phyloP scores from a whole-genome alignment of 1,284 basidiomycete species.

The Rhodotorula sp. region DNA sequence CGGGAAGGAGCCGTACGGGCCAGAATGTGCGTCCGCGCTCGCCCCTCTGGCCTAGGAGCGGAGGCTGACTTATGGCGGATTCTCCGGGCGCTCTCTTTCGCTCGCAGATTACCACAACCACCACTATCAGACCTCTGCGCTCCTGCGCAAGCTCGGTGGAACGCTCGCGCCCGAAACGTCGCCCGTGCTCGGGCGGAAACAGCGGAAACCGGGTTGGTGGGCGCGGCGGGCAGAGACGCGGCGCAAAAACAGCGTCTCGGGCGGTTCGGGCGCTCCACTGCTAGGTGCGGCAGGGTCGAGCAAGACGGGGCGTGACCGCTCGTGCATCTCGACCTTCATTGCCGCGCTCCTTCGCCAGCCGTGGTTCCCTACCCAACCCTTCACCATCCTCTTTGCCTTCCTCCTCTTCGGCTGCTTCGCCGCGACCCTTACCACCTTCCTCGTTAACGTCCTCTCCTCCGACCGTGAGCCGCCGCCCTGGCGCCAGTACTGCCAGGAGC shows the following conservation, averaged over 20 bases:
- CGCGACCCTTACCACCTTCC: conserved; percentile 59
- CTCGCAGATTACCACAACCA: conserved; percentile 27
- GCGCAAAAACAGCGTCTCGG: conserved; percentile 21
- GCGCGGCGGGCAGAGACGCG: conserved; percentile 21
- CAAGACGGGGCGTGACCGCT: conserved; percentile 16
- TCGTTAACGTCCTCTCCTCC: conserved; percentile 91
- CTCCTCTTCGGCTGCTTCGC: conserved; percentile 61
- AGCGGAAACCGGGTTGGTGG: conserved; percentile 39
- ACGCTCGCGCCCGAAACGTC: conserved; percentile 34
- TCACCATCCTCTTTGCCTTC: conserved; percentile 75
- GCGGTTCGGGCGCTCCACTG: conserved; percentile 14
- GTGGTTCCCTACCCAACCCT: conserved; percentile 74
- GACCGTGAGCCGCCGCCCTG: conserved; percentile 94
- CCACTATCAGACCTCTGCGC: conserved; percentile 34
- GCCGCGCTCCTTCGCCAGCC: conserved; percentile 64
- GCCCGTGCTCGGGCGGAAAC: conserved; percentile 34
- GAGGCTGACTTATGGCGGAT: neutral
- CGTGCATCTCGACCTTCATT: conserved; percentile 21
- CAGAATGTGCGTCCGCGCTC: conserved; percentile 18
- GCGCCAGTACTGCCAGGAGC: conserved; percentile 75
- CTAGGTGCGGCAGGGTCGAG: conserved; percentile 8
- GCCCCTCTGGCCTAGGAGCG: too few relatives aligned
- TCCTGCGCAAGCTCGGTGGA: conserved; percentile 37
- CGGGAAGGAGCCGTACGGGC: conserved; percentile 24
- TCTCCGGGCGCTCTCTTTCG: neutral